Evolutionary conservation across 805 yeast species (phyloP).

Genomic region (Suhomyces sp.): DNA sequence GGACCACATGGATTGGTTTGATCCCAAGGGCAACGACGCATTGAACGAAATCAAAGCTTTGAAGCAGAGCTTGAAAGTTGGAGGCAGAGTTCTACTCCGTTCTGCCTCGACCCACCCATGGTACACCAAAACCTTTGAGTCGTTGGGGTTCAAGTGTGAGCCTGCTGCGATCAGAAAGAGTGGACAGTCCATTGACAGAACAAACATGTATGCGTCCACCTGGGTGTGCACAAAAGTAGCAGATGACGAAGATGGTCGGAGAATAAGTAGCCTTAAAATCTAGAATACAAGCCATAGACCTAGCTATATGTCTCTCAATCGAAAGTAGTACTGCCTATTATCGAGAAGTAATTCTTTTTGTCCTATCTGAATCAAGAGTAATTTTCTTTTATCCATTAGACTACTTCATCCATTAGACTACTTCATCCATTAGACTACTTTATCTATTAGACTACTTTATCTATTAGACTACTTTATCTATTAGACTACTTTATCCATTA

Average conservation of each 20-base stretch:
- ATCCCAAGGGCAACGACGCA: slow-evolving; percentile 62
- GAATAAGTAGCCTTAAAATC: slow-evolving; percentile 48
- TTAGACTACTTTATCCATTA: no score
- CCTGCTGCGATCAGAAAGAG: slow-evolving; percentile 67
- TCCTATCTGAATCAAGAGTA: no score
- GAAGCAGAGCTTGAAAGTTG: slow-evolving; percentile 55
- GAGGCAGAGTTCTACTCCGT: slow-evolving; percentile 75
- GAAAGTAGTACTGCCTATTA: no score
- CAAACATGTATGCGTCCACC: slow-evolving; percentile 85
- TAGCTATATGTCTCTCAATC: no score
- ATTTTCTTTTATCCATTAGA: no score
- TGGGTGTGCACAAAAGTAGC: slow-evolving; percentile 69
- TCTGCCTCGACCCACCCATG: slow-evolving; percentile 74
- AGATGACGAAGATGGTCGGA: slow-evolving; percentile 23
- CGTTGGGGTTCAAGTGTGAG: slow-evolving; percentile 61
- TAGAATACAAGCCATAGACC: slow-evolving; percentile 8
- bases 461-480: no score
- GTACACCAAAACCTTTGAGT: slow-evolving; percentile 70
- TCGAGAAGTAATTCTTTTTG: no score
- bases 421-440: no score
- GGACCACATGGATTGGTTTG: slow-evolving; percentile 95
- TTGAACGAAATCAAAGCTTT: slow-evolving; percentile 63
- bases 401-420: no score
- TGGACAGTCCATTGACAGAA: slow-evolving; percentile 70
- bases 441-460: no score